phyloP scores from a whole-genome alignment of 202 grass and related monocot species.

The Eragrostis tef region DNA sequence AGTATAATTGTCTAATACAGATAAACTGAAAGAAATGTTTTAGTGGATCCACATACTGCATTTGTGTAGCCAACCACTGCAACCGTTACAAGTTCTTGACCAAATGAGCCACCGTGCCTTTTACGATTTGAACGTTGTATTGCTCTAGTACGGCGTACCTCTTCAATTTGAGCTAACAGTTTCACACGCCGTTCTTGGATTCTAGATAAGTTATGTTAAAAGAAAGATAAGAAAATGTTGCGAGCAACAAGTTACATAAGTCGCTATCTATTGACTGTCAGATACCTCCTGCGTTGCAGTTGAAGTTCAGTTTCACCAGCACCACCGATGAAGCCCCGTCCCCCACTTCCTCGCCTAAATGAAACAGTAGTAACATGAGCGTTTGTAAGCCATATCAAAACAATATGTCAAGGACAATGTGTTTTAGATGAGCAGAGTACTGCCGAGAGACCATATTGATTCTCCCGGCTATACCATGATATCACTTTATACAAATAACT shows the following conservation, averaged over 20 bases:
- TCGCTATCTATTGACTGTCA: slow-evolving; percentile 43
- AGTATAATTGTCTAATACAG: slow-evolving; percentile 13
- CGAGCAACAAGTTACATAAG: slow-evolving; percentile 34
- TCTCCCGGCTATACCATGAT: neutral
- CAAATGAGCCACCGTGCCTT: slow-evolving; percentile 80
- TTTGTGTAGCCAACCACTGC: slow-evolving; percentile 97
- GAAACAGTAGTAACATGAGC: slow-evolving; percentile 36
- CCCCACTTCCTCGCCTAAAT: slow-evolving; percentile 89
- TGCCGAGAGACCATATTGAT: neutral
- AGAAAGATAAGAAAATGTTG: slow-evolving; percentile 41
- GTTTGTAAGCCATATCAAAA: neutral
- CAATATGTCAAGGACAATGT: slow-evolving; percentile 1
- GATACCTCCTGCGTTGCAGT: slow-evolving; percentile 88
- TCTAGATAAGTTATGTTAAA: slow-evolving; percentile 49
- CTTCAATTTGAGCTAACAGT: slow-evolving; percentile 81
- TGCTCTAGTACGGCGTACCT: slow-evolving; percentile 75
- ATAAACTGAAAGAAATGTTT: slow-evolving; percentile 41
- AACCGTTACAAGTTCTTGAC: slow-evolving; percentile 78
- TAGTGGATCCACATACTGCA: slow-evolving; percentile 70
- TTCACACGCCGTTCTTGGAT: slow-evolving; percentile 75
- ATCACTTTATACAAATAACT: neutral
- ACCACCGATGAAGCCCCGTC: slow-evolving; percentile 85
- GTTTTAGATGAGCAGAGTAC: slow-evolving; percentile 10
- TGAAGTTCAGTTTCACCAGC: slow-evolving; percentile 99
- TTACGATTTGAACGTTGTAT: slow-evolving; percentile 82